Percentiles rank a stretch among this genome's conserved stretches.
Evolutionary conservation across 2,329 filamentous ascomycete genomes (phyloP).

Genomic region (Aspergillus fructus): DNA sequence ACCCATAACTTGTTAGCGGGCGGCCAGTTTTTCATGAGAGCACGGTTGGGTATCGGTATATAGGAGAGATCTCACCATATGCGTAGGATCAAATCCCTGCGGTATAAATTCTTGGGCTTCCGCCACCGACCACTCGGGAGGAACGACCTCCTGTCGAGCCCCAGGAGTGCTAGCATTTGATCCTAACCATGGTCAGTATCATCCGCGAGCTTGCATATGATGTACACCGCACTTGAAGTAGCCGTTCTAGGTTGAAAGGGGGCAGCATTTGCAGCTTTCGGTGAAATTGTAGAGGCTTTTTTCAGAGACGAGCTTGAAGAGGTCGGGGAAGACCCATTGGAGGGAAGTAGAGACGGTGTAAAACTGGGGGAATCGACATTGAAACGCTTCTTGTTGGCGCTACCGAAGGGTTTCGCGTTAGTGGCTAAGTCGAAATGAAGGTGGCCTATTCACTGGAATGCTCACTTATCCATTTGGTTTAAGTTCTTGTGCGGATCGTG

Average conservation of each 20-base stretch:
- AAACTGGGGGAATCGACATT: constrained; percentile 98
- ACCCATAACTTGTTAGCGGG: constrained; percentile 1
- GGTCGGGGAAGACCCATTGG: constrained; percentile 36
- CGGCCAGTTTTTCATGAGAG: background rate
- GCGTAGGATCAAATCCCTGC: constrained; percentile 50
- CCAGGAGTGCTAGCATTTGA: constrained; percentile 43
- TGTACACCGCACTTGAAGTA: constrained; percentile 36
- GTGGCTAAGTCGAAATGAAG: constrained; percentile 12
- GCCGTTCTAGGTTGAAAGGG: constrained; percentile 49
- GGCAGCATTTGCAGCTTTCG: constrained; percentile 84
- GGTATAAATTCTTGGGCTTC: constrained; percentile 54
- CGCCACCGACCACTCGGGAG: constrained; percentile 46
- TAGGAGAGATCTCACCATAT: constrained; percentile 45
- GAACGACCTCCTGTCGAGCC: constrained; percentile 39
- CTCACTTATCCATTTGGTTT: constrained; percentile 42
- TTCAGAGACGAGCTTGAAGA: constrained; percentile 44
- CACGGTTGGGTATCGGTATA: background rate
- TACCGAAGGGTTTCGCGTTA: constrained; percentile 18
- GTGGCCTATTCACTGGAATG: constrained; percentile 8
- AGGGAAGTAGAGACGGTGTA: constrained; percentile 61
- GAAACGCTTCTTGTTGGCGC: constrained; percentile 64
- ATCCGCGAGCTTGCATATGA: background rate
- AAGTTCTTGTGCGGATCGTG: constrained; percentile 70
- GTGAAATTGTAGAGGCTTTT: constrained; percentile 73
- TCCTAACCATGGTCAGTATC: constrained; percentile 32